Conservation (phyloP, 805 yeast species). For the Candida rishiriensis region DNA sequence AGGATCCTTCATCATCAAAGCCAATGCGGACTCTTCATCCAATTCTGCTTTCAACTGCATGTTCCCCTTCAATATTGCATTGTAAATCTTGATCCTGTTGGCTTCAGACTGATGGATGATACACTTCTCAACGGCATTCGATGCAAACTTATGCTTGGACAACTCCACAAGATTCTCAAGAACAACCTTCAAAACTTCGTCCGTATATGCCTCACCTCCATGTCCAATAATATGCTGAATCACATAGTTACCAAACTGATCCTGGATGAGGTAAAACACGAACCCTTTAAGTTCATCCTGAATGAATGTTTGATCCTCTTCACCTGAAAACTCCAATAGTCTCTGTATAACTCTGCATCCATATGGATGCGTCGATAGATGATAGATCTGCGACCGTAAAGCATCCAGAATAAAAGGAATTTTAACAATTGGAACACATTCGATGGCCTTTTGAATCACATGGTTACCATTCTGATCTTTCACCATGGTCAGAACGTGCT, state of each 20-base stretch:
- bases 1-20: slow-evolving; percentile 95
- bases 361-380: slow-evolving; percentile 89
- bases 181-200: slow-evolving; percentile 59
- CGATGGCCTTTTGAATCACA: slow-evolving; percentile 93
- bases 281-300: slow-evolving; percentile 68
- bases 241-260: slow-evolving; percentile 97
- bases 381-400: slow-evolving; percentile 68
- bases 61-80: slow-evolving; percentile 59
- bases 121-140: slow-evolving; percentile 95
- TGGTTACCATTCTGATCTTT: slow-evolving; percentile 98
- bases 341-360: slow-evolving; percentile 98
- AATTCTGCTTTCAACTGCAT: slow-evolving; percentile 38
- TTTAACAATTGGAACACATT: slow-evolving; percentile 66
- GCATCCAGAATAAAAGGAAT: slow-evolving; percentile 71
- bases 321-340: slow-evolving; percentile 71
- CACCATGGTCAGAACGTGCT: slow-evolving; percentile 58
- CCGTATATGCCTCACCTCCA: slow-evolving; percentile 60
- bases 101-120: slow-evolving; percentile 63
- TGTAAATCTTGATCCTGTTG: slow-evolving; percentile 61
- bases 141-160: slow-evolving; percentile 96
- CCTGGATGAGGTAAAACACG: slow-evolving; percentile 77
- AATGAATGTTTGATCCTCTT: slow-evolving; percentile 60
- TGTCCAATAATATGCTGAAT: slow-evolving; percentile 91
- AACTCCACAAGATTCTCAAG: slow-evolving; percentile 59
- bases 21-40: slow-evolving; percentile 65